phyloP scores from a whole-genome alignment of 306 rosid genomes.

The Casuarina cunninghamiana region DNA sequence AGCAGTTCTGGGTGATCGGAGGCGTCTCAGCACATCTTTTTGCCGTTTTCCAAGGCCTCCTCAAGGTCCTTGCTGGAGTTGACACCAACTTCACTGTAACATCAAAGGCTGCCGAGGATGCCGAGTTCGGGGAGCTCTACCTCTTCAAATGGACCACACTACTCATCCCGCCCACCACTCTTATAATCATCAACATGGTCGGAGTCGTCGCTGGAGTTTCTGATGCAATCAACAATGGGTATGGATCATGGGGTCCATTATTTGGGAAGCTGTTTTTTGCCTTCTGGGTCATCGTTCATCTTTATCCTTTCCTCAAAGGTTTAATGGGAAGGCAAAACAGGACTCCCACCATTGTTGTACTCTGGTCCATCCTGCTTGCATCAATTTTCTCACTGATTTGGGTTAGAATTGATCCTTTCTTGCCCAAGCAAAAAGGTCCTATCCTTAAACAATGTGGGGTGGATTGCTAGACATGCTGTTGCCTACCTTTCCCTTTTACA shows the following conservation, averaged over 20 bases:
- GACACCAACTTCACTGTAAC: slow-evolving; percentile 60
- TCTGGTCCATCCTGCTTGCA: slow-evolving; percentile 81
- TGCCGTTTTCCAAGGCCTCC: slow-evolving; percentile 91
- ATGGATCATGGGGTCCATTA: slow-evolving; percentile 83
- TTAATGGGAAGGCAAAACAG: slow-evolving; percentile 91
- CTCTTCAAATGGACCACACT: slow-evolving; percentile 90
- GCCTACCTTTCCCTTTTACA: neutral
- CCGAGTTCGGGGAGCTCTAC: slow-evolving; percentile 65
- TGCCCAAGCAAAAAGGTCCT: slow-evolving; percentile 86
- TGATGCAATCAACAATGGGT: slow-evolving; percentile 87
- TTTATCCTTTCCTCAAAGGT: slow-evolving; percentile 96
- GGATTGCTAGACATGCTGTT: slow-evolving; percentile 54
- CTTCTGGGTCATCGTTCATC: slow-evolving; percentile 89
- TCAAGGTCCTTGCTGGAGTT: slow-evolving; percentile 73
- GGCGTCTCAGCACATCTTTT: slow-evolving; percentile 95
- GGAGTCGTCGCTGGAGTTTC: slow-evolving; percentile 97
- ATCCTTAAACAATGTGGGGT: slow-evolving; percentile 87
- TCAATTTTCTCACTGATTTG: slow-evolving; percentile 86
- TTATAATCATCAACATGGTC: slow-evolving; percentile 80
- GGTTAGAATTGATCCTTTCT: slow-evolving; percentile 87
- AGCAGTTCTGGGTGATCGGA: slow-evolving; percentile 96
- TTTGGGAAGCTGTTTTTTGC: slow-evolving; percentile 90
- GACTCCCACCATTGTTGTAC: slow-evolving; percentile 84
- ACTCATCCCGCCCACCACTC: slow-evolving; percentile 89
- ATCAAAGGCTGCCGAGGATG: slow-evolving; percentile 56